Evolutionary conservation across 2,329 filamentous ascomycete genomes (phyloP).

Genomic region (Penicillium sp.): DNA sequence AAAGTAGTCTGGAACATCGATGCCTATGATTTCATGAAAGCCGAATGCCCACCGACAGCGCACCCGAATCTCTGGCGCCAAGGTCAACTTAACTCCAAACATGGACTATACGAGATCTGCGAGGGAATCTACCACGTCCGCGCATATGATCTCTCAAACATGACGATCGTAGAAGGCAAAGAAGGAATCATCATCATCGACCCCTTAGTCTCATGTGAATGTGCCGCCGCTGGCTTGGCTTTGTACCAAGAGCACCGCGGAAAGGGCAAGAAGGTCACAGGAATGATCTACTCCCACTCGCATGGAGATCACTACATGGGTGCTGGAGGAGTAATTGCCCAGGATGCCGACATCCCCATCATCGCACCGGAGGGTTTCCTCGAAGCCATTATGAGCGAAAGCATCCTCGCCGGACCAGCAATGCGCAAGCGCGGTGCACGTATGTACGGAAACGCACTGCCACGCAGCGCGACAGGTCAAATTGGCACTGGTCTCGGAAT

Average conservation of each 20-base stretch:
- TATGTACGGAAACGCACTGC: constrained; percentile 43
- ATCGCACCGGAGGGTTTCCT: constrained; percentile 39
- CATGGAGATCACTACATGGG: constrained; percentile 45
- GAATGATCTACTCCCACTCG: constrained; percentile 45
- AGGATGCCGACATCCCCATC: constrained; percentile 3
- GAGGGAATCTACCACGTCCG: constrained; percentile 44
- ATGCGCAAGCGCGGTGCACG: constrained; percentile 41
- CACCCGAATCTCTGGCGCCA: constrained; percentile 40
- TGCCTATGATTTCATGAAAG: constrained; percentile 32
- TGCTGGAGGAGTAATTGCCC: constrained; percentile 13
- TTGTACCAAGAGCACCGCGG: constrained; percentile 33
- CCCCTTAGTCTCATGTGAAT: constrained; percentile 39
- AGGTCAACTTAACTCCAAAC: constrained; percentile 30
- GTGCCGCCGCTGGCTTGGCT: constrained; percentile 32
- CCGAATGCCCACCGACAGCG: constrained; percentile 26
- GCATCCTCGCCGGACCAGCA: constrained; percentile 39
- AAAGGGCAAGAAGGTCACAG: constrained; percentile 26
- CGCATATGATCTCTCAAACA: constrained; percentile 44
- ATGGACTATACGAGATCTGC: constrained; percentile 39
- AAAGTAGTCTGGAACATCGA: constrained; percentile 36
- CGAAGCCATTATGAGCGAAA: constrained; percentile 41
- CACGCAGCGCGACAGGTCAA: constrained; percentile 31
- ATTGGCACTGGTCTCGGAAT: constrained; percentile 38
- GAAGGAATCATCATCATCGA: constrained; percentile 44
- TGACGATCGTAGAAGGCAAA: constrained; percentile 42